Evolutionary conservation across 2,329 filamentous ascomycete species (phyloP).

Genomic region (Aurifilum marmelostoma): DNA sequence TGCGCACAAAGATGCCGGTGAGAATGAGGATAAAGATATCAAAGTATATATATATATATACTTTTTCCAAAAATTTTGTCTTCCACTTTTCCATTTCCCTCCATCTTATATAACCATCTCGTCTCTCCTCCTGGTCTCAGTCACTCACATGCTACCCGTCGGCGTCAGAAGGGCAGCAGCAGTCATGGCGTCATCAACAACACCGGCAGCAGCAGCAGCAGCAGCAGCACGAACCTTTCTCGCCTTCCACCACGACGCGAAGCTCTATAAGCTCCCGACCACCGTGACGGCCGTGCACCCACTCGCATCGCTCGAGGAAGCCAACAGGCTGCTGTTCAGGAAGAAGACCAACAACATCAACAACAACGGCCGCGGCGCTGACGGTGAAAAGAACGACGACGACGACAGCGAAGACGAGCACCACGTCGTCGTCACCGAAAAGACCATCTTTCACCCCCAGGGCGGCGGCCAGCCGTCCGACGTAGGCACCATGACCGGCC

Average conservation of each 20-base stretch:
- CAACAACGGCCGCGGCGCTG: neutral
- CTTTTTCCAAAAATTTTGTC: neutral
- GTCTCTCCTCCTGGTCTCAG: neutral
- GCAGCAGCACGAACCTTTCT: slow-evolving; percentile 44
- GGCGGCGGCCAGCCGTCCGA: slow-evolving; percentile 76
- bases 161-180: neutral
- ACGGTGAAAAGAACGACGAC: neutral
- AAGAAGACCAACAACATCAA: slow-evolving; percentile 43
- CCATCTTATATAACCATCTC: neutral
- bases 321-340: slow-evolving; percentile 62
- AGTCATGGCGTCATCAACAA: slow-evolving; percentile 13
- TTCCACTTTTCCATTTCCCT: neutral
- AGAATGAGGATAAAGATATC: neutral
- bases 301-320: slow-evolving; percentile 53
- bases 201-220: slow-evolving; percentile 23
- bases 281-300: slow-evolving; percentile 51
- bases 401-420: slow-evolving; percentile 38
- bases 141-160: neutral
- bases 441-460: slow-evolving; percentile 77
- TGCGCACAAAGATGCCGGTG: neutral
- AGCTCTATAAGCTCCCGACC: slow-evolving; percentile 48
- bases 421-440: slow-evolving; percentile 61
- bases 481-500: slow-evolving; percentile 56
- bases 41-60: neutral
- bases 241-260: slow-evolving; percentile 49